These are phyloP conservation scores for Ilyonectria mors-panacis DNA, from an alignment of 2,329 filamentous ascomycete species.

Conservation along the genomic window DNA sequence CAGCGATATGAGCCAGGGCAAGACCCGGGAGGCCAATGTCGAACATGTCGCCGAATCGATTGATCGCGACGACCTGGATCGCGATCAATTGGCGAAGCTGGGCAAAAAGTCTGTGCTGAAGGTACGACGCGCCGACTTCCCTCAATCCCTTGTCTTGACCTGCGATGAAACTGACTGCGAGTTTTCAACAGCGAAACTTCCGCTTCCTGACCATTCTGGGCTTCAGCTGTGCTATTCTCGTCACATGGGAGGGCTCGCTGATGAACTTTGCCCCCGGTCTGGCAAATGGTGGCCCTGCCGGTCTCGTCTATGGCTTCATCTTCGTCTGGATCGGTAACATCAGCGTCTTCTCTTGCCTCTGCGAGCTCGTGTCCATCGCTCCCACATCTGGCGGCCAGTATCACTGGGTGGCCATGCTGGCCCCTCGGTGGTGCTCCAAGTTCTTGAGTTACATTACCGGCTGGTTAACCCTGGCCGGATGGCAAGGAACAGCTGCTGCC, in stretches of 20 bases:
- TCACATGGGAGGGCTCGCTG: conserved; percentile 48
- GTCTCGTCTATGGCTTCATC: conserved; percentile 65
- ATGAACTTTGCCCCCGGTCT: conserved; percentile 47
- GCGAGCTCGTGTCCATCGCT: conserved; percentile 19
- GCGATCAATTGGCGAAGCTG: conserved; percentile 40
- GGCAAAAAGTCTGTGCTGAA: conserved; percentile 44
- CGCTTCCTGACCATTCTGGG: conserved; percentile 45
- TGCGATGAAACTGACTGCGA: not conserved
- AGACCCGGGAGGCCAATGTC: conserved; percentile 24
- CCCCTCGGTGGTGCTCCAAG: conserved; percentile 6
- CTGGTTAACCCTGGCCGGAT: conserved; percentile 46
- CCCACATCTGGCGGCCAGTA: conserved; percentile 7
- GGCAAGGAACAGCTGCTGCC: conserved; percentile 46
- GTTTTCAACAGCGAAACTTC: conserved; percentile 40
- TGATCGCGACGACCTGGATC: conserved; percentile 42
- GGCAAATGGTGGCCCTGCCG: conserved; percentile 45
- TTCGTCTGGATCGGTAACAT: conserved; percentile 62
- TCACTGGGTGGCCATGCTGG: conserved; percentile 7
- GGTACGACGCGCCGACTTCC: conserved; percentile 17
- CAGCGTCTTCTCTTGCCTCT: conserved; percentile 14
- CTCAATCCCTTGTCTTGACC: not conserved
- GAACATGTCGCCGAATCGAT: conserved; percentile 17
- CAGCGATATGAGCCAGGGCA: conserved; percentile 20
- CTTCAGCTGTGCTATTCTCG: conserved; percentile 47
- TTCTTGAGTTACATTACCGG: conserved; percentile 40